These are phyloP conservation scores for Quercus alba DNA, from an alignment of 306 rosid genomes.

Conservation along the genomic window DNA sequence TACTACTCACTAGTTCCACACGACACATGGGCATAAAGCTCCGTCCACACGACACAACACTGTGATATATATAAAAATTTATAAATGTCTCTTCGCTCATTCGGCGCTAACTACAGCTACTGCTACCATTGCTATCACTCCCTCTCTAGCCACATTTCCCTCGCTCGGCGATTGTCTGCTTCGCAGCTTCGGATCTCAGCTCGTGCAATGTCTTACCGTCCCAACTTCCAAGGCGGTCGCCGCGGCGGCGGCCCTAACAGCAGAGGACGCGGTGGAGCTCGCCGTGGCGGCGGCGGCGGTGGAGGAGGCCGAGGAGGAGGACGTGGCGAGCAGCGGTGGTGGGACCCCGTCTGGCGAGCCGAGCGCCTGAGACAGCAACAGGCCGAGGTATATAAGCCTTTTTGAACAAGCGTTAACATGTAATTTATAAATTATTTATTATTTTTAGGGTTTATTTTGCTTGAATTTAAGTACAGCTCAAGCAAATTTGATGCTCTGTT, in stretches of 20 bases:
- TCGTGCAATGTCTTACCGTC: conserved; percentile 62
- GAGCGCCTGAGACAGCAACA: conserved; percentile 73
- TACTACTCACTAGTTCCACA: no score
- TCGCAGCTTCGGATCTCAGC: conserved; percentile 26
- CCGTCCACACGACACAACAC: not conserved
- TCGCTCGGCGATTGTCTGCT: conserved; percentile 13
- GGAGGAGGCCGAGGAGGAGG: conserved; percentile 54
- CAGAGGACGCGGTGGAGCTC: conserved; percentile 46
- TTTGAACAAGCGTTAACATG: not conserved
- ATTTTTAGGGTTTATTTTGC: not conserved
- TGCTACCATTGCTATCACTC: not conserved
- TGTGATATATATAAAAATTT: conserved; percentile 3
- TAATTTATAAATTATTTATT: not conserved
- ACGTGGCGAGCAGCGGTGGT: conserved; percentile 88
- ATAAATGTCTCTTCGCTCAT: conserved; percentile 35
- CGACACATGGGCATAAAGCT: not conserved
- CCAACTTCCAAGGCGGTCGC: conserved; percentile 74
- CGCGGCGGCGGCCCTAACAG: conserved; percentile 53
- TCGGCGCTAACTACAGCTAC: not conserved
- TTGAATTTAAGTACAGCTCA: not conserved
- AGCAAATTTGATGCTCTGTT: not conserved
- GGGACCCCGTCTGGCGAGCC: conserved; percentile 99
- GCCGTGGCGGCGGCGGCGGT: conserved; percentile 39
- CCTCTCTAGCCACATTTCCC: not conserved
- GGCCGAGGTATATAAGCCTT: conserved; percentile 54